phyloP scores from a whole-genome alignment of 345 rosid species.

The Brassica cretica region DNA sequence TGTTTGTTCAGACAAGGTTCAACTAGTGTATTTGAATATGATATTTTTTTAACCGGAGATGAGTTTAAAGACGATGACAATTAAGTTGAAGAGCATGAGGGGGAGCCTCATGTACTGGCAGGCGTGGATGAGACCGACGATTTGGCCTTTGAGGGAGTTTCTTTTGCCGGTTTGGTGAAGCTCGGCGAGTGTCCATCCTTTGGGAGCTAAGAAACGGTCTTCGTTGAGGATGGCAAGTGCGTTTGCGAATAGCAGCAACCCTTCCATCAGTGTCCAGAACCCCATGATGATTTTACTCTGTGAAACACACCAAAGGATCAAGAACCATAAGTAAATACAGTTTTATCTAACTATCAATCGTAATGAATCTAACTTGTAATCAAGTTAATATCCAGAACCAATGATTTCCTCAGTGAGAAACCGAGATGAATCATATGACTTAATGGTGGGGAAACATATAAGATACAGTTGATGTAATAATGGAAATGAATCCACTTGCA shows the following conservation, averaged over 20 bases:
- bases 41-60: conserved; percentile 32
- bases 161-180: conserved; percentile 40
- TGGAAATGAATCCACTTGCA: neutral
- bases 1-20: neutral
- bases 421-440: too few species aligned
- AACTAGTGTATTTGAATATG: neutral
- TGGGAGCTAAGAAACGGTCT: conserved; percentile 57
- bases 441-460: too few species aligned
- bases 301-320: neutral
- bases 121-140: conserved; percentile 43
- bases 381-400: too few species aligned
- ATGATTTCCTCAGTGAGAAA: too few species aligned
- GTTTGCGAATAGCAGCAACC: conserved; percentile 50
- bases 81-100: conserved; percentile 41
- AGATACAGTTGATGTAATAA: too few species aligned
- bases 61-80: conserved; percentile 34
- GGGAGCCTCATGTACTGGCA: conserved; percentile 44
- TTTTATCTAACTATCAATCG: neutral
- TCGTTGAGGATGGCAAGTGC: conserved; percentile 59
- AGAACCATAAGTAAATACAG: neutral
- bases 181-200: conserved; percentile 58
- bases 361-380: neutral
- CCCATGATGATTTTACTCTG: conserved; percentile 42
- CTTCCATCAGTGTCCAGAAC: conserved; percentile 55
- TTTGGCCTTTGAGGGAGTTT: conserved; percentile 46